phyloP scores from a whole-genome alignment of 129 eudicot genomes.

The Erigeron canadensis region DNA sequence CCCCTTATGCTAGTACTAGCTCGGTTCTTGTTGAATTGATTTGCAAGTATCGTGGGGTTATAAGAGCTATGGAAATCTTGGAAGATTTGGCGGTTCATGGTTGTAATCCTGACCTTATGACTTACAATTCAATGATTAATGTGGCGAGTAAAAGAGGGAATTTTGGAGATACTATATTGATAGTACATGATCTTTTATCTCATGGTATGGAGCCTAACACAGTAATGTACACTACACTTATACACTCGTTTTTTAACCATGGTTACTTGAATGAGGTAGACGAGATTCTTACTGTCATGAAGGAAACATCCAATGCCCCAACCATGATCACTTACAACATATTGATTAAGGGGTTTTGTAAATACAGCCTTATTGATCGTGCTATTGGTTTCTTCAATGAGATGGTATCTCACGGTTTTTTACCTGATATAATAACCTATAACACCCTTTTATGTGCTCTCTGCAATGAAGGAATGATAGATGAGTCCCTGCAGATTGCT shows the following conservation, averaged over 20 bases:
- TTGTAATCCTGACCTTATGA: constrained; percentile 69
- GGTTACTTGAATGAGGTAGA: constrained; percentile 59
- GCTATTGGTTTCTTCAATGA: constrained; percentile 57
- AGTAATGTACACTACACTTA: constrained; percentile 65
- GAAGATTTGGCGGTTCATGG: constrained; percentile 65
- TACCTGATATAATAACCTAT: constrained; percentile 78
- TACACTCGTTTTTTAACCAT: constrained; percentile 58
- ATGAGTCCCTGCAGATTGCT: constrained; percentile 57
- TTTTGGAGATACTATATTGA: constrained; percentile 47
- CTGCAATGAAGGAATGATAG: constrained; percentile 57
- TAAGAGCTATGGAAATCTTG: constrained; percentile 58
- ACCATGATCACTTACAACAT: constrained; percentile 63
- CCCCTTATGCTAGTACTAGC: constrained; percentile 62
- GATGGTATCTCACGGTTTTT: constrained; percentile 48
- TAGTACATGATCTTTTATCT: constrained; percentile 51
- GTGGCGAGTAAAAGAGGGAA: constrained; percentile 54
- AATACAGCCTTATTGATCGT: constrained; percentile 54
- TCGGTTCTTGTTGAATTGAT: constrained; percentile 64
- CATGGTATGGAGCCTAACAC: constrained; percentile 63
- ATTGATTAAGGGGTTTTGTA: constrained; percentile 71
- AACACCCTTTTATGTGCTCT: constrained; percentile 69
- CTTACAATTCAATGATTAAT: constrained; percentile 58
- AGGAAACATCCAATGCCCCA: constrained; percentile 48
- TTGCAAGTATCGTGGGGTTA: constrained; percentile 59
- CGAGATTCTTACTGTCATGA: constrained; percentile 54